These are phyloP conservation scores for Durusdinium trenchii DNA, from an alignment of 73 alveolate genomes.

Conservation along the genomic window DNA sequence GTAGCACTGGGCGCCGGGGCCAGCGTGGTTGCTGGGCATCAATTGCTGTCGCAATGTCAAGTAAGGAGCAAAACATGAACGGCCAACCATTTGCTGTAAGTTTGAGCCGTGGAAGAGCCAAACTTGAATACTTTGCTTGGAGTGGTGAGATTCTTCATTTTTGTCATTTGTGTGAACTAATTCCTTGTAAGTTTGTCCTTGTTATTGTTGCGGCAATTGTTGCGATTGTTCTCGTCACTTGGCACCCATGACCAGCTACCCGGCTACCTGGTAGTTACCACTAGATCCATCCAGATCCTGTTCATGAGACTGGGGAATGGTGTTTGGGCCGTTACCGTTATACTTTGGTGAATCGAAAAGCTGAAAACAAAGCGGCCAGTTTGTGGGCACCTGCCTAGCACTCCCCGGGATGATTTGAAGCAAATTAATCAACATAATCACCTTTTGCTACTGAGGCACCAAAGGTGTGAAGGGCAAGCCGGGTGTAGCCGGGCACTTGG, in stretches of 20 bases:
- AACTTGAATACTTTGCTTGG: too few species aligned
- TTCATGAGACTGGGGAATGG: background rate
- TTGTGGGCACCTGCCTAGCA: background rate
- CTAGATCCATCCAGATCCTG: background rate
- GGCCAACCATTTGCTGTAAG: too few species aligned
- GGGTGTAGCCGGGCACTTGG: constrained; percentile 34
- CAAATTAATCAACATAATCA: background rate
- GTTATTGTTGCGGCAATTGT: too few species aligned
- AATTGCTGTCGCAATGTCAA: background rate
- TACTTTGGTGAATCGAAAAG: background rate
- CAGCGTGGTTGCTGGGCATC: background rate
- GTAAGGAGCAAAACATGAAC: background rate
- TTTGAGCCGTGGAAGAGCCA: too few species aligned
- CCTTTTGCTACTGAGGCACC: background rate
- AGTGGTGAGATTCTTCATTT: too few species aligned
- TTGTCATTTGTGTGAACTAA: too few species aligned
- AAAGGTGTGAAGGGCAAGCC: constrained; percentile 60
- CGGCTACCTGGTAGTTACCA: background rate
- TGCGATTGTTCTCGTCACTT: too few species aligned
- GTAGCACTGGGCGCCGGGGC: constrained; percentile 41
- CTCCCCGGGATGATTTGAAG: background rate
- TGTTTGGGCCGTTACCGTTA: background rate
- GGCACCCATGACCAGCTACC: too few species aligned
- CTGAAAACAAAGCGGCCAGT: background rate
- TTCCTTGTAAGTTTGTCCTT: too few species aligned